These are phyloP conservation scores for Rubia peregrina DNA, from an alignment of 305 asterid genomes.

Conservation along the genomic window DNA sequence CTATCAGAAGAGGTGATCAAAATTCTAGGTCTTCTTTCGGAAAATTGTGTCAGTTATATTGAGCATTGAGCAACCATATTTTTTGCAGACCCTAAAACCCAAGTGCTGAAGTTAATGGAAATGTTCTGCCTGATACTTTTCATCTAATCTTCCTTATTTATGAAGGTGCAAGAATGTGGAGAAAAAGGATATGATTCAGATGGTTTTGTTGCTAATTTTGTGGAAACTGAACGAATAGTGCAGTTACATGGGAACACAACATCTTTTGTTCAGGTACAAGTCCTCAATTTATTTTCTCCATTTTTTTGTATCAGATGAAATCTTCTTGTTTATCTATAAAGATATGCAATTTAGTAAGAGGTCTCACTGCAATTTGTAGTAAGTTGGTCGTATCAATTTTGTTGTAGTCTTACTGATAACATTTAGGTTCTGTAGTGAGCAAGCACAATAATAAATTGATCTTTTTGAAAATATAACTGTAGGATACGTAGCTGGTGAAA, in stretches of 20 bases:
- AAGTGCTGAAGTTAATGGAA: conserved; percentile 1
- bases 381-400: neutral
- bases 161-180: conserved; percentile 98
- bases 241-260: conserved; percentile 76
- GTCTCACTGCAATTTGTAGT: neutral
- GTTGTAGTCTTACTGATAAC: neutral
- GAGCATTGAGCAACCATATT: neutral
- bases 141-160: conserved; percentile 17
- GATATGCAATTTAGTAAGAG: neutral
- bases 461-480: neutral
- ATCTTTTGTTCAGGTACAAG: conserved; percentile 79
- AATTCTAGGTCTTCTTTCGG: neutral
- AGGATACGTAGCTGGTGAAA: neutral
- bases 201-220: conserved; percentile 98
- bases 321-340: neutral
- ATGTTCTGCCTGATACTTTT: conserved; percentile 16
- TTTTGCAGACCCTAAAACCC: neutral
- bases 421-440: neutral
- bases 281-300: conserved; percentile 10
- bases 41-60: neutral
- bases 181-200: conserved; percentile 99
- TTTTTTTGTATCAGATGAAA: neutral
- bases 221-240: conserved; percentile 89
- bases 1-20: conserved; percentile 62
- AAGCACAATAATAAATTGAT: neutral